Percentiles rank a stretch among this genome's conserved stretches.
Conservation (phyloP, 176 grass and related monocot genomes). For the Guadua angustifolia region DNA sequence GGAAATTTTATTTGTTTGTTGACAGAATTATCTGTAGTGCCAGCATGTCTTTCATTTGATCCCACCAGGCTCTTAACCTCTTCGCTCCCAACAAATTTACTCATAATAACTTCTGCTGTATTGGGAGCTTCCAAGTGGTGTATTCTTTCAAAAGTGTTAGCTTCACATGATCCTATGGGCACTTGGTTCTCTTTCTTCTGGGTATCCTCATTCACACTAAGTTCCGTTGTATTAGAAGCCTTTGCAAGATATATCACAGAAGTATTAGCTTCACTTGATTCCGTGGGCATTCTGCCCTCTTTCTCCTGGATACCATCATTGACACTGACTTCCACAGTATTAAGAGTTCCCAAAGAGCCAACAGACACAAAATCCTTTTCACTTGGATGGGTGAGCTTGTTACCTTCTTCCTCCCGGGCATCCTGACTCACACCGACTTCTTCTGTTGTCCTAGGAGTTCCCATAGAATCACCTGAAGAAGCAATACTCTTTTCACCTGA, state of each 20-base stretch:
- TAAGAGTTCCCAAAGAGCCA: not conserved
- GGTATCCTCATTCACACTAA: slow-evolving; percentile 22
- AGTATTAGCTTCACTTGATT: slow-evolving; percentile 35
- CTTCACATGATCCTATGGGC: slow-evolving; percentile 37
- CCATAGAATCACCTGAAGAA: slow-evolving; percentile 33
- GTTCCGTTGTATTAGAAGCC: slow-evolving; percentile 26
- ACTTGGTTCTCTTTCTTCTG: slow-evolving; percentile 37
- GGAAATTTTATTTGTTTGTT: too few relatives aligned
- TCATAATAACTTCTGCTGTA: not conserved
- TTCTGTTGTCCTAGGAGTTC: slow-evolving; percentile 25
- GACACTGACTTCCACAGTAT: slow-evolving; percentile 14
- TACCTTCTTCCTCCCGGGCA: slow-evolving; percentile 36
- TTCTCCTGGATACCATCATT: slow-evolving; percentile 38
- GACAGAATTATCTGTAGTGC: slow-evolving; percentile 7
- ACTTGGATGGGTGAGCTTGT: not conserved
- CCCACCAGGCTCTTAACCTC: slow-evolving; percentile 1
- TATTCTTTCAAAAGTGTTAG: slow-evolving; percentile 7
- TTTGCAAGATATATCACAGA: not conserved
- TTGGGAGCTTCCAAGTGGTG: slow-evolving; percentile 16
- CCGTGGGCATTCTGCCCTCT: slow-evolving; percentile 10
- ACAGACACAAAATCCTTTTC: slow-evolving; percentile 19
- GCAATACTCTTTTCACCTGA: slow-evolving; percentile 33
- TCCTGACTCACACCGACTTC: slow-evolving; percentile 10
- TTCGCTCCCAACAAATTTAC: slow-evolving; percentile 25
- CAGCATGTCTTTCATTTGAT: not conserved